A percentile compares a stretch with the other conserved stretches of the same genome.
Evolutionary conservation across 768 basidiomycete genomes (phyloP).

Genomic region (Boletus rex-veris): DNA sequence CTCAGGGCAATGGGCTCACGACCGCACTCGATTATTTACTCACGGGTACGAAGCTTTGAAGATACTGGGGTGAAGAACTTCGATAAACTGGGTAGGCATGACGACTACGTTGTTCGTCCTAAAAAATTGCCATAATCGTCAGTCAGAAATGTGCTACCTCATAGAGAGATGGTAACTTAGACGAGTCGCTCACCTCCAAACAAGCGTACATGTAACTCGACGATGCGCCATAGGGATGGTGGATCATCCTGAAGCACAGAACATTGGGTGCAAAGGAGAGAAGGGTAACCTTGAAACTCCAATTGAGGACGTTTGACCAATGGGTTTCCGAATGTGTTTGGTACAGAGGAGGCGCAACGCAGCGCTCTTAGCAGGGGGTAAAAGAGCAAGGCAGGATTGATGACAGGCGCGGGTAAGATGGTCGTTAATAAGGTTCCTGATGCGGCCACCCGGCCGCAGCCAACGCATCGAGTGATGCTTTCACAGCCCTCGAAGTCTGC

Average conservation of each 20-base stretch:
- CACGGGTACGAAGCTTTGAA: slow-evolving; percentile 29
- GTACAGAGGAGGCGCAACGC: neutral
- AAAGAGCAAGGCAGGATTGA: neutral
- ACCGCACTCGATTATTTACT: neutral
- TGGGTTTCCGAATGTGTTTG: slow-evolving; percentile 3
- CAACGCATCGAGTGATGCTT: neutral
- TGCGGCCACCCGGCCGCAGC: neutral
- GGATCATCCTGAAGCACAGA: slow-evolving; percentile 25
- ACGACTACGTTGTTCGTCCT: slow-evolving; percentile 9
- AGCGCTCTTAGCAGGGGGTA: neutral
- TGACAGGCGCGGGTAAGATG: slow-evolving; percentile 2
- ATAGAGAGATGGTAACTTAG: neutral
- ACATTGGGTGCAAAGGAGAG: slow-evolving; percentile 15
- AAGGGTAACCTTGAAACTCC: neutral
- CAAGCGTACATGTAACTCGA: slow-evolving; percentile 26
- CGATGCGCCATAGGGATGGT: slow-evolving; percentile 29
- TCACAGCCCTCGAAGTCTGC: slow-evolving; percentile 1
- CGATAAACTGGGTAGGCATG: neutral
- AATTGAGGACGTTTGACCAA: neutral
- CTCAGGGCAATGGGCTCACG: neutral
- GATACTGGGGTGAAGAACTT: slow-evolving; percentile 11
- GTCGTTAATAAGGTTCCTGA: neutral
- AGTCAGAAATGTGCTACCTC: neutral
- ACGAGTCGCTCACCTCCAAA: slow-evolving; percentile 14
- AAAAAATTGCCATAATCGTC: neutral